phyloP scores from a whole-genome alignment of 768 basidiomycete species.

The Mycena polygramma region DNA sequence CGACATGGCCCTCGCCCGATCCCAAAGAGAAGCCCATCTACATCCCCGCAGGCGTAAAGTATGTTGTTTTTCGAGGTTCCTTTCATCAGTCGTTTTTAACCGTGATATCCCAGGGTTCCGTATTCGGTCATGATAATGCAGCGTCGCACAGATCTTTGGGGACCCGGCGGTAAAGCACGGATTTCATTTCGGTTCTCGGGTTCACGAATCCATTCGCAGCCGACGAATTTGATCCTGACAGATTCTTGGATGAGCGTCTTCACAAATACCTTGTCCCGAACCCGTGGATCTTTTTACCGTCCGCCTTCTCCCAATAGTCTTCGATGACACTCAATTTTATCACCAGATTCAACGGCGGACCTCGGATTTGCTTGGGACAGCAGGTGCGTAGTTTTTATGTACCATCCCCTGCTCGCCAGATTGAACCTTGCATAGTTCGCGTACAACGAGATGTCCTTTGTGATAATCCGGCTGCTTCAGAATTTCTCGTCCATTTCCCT shows the following conservation, averaged over 20 bases:
- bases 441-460: conserved; percentile 36
- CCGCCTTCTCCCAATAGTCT: neutral
- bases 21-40: conserved; percentile 49
- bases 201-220: conserved; percentile 46
- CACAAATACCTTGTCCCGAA: conserved; percentile 55
- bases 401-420: neutral
- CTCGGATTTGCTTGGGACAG: conserved; percentile 54
- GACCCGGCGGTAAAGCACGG: conserved; percentile 46
- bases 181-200: neutral
- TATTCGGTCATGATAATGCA: conserved; percentile 53
- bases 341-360: conserved; percentile 37
- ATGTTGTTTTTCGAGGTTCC: conserved; percentile 36
- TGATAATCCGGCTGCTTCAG: conserved; percentile 55
- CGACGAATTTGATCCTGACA: conserved; percentile 62
- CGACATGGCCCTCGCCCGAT: conserved; percentile 45
- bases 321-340: neutral
- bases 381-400: conserved; percentile 11
- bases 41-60: conserved; percentile 47
- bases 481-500: conserved; percentile 50
- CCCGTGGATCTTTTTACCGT: conserved; percentile 63
- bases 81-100: neutral
- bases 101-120: conserved; percentile 32
- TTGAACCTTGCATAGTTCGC: conserved; percentile 15
- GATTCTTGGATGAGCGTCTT: conserved; percentile 63
- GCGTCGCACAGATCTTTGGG: conserved; percentile 60